Evolutionary conservation across 495 filamentous ascomycete genomes (phyloP), one percentile per base, ranked within the genome.

Genomic region (Penicillium canariense): DNA sequence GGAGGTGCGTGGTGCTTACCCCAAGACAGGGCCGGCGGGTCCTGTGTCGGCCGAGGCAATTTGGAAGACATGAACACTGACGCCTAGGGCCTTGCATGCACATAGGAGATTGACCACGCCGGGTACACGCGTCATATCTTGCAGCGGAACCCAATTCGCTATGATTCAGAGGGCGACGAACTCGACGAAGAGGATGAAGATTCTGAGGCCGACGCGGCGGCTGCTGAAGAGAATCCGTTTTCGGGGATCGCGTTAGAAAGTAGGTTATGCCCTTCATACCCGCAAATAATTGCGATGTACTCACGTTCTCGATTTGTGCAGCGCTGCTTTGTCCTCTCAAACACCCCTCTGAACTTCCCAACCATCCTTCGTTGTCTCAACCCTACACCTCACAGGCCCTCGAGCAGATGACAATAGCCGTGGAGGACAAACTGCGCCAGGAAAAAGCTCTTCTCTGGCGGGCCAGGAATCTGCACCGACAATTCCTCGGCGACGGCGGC

Each of bases 261-360:
- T 97, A 69, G 11, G 38, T 58, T 1, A 34, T 34, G 3, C 31
- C 31, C 45, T 27, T 57, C 56, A 35, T 25, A 22, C 26, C 15
- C 31, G 14, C 22, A 1, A n/a, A 36, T 35, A 7, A 9, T 32
- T 4, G 8, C 17, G 14, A 49, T 44, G 46, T 58, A 43, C 54
- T 59, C 23, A 58, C 47, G 27, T 40, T 14, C 28, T 10, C 52
- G n/a, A 30, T 44, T 50, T 26, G 46, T 46, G 2, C 63, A 96
- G 93, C 89, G 48, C 81, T 97, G 35, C 82, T 99, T 11, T 88
- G 88, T 35, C 94, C 94, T 22, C 73, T 97, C 47, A 95, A 90
- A 49, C 81, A 90, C 50, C 87, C 91, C 20, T 88, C 91, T 46
- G 90, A 96, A 67, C 80, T 99, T 28, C 84, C 89, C 4, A 79